phyloP scores from a whole-genome alignment of 2,329 filamentous ascomycete species.

The Knoxdaviesia proteae region DNA sequence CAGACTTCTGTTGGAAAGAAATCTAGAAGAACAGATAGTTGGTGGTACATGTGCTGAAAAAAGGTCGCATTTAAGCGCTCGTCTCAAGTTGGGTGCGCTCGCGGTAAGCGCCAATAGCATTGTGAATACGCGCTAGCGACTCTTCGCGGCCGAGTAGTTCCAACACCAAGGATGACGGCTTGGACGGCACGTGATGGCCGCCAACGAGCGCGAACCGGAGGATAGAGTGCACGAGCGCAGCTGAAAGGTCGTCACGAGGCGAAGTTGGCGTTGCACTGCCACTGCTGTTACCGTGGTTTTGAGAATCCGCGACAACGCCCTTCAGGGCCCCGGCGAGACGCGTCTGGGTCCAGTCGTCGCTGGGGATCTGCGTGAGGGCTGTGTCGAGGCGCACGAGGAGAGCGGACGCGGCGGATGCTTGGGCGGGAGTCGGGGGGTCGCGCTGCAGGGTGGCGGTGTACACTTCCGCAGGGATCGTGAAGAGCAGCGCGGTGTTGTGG shows the following conservation, averaged over 20 bases:
- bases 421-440: background rate
- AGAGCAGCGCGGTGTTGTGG: conserved; percentile 17
- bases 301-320: background rate
- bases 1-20: no score
- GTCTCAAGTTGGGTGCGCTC: no score
- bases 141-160: conserved; percentile 15
- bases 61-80: no score
- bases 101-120: conserved; percentile 1
- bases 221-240: conserved; percentile 1
- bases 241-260: background rate
- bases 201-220: conserved; percentile 5
- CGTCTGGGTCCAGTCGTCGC: conserved; percentile 7
- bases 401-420: background rate
- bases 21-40: no score
- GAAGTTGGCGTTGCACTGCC: no score
- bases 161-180: conserved; percentile 9
- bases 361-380: conserved; percentile 7
- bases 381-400: conserved; percentile 1
- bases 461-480: conserved; percentile 12
- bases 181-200: conserved; percentile 3
- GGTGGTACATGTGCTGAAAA: no score
- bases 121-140: conserved; percentile 5
- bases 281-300: no score
- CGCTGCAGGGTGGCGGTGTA: conserved; percentile 7
- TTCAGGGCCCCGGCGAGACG: conserved; percentile 10